Evolutionary conservation across 1,284 basidiomycete genomes (phyloP).

Genomic region (Puccinia horiana): DNA sequence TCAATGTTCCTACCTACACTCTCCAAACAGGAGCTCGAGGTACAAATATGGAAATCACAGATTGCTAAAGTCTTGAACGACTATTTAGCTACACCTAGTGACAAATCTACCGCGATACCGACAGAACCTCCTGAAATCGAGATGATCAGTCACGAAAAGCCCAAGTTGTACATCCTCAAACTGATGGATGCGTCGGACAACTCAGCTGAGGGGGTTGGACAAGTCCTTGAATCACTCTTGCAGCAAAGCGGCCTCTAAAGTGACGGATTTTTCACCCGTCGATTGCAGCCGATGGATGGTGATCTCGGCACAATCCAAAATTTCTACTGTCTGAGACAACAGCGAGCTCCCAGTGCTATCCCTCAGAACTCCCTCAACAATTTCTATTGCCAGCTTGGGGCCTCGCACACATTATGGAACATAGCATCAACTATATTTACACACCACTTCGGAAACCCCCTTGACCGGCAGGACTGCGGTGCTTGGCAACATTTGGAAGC

Average conservation of each 20-base stretch:
- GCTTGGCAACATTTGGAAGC: not conserved
- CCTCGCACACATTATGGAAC: conserved; percentile 21
- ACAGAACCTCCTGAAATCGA: not conserved
- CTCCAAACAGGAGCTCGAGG: not conserved
- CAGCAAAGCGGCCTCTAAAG: conserved; percentile 2
- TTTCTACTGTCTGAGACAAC: not conserved
- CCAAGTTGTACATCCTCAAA: not conserved
- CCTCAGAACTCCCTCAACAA: conserved; percentile 5
- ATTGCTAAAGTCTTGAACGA: not conserved
- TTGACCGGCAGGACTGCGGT: not conserved
- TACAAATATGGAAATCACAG: not conserved
- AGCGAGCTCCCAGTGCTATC: not conserved
- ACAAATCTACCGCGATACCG: not conserved
- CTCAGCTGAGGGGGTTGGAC: conserved; percentile 23
- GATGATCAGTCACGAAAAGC: not conserved
- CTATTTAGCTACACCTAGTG: not conserved
- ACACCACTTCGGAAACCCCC: conserved; percentile 2
- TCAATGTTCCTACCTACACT: not conserved
- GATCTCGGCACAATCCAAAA: conserved; percentile 27
- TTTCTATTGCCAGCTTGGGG: not conserved
- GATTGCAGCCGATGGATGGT: conserved; percentile 16
- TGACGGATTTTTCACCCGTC: conserved; percentile 1
- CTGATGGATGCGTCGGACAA: conserved; percentile 32
- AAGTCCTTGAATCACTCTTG: conserved; percentile 15
- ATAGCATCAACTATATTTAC: conserved; percentile 17